These are phyloP conservation scores for Heterobasidion occidentale DNA, from an alignment of 1,284 basidiomycete species.

Conservation along the genomic window DNA sequence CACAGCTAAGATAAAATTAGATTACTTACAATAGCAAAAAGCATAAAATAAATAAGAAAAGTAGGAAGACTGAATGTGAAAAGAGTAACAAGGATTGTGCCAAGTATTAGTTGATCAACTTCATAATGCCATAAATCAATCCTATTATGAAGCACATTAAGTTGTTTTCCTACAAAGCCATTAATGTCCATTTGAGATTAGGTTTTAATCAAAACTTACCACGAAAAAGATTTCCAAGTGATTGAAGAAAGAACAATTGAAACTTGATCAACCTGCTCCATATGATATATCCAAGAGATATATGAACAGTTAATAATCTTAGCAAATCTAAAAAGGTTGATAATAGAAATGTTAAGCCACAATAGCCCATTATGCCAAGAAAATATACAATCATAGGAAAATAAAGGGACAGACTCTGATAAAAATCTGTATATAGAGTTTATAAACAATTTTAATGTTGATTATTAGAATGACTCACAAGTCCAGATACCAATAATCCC, in stretches of 20 bases:
- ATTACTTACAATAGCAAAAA: conserved; percentile 67
- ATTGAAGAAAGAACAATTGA: conserved; percentile 54
- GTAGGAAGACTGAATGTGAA: conserved; percentile 90
- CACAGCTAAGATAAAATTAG: too few relatives aligned
- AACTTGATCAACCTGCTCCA: conserved; percentile 59
- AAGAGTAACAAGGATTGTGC: conserved; percentile 92
- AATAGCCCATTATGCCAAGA: conserved; percentile 46
- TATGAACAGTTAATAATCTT: conserved; percentile 63
- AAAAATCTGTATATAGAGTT: conserved; percentile 22
- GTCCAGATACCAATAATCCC: conserved; percentile 10
- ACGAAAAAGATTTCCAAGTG: conserved; percentile 91
- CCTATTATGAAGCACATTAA: conserved; percentile 76
- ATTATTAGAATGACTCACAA: conserved; percentile 4
- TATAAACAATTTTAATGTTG: conserved; percentile 2
- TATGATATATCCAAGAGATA: conserved; percentile 66
- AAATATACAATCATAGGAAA: conserved; percentile 39
- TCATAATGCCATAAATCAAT: conserved; percentile 89
- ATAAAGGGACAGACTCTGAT: conserved; percentile 29
- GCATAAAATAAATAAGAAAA: conserved; percentile 75
- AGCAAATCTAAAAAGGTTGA: conserved; percentile 65
- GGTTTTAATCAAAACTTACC: conserved; percentile 38
- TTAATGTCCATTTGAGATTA: conserved; percentile 3
- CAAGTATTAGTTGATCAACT: conserved; percentile 89
- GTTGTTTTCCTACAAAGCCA: conserved; percentile 63
- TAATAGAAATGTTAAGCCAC: conserved; percentile 67